These are phyloP conservation scores for Trypanosomatidae sp. DNA, from an alignment of 208 protist genomes.

Conservation along the genomic window DNA sequence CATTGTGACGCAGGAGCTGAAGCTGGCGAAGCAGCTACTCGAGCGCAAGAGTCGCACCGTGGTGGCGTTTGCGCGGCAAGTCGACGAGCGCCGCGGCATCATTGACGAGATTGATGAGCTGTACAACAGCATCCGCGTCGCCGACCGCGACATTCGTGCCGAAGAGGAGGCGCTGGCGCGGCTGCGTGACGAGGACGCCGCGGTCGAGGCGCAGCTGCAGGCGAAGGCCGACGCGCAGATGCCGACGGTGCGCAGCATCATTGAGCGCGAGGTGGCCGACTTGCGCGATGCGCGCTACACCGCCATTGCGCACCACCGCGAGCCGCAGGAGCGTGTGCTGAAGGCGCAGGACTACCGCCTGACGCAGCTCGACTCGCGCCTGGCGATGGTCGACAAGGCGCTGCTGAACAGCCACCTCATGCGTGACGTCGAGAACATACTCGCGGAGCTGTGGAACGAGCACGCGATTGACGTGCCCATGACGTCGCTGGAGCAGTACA, in stretches of 20 bases:
- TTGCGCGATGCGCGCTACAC: conserved; percentile 39
- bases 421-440: conserved; percentile 34
- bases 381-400: conserved; percentile 40
- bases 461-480: conserved; percentile 21
- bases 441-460: conserved; percentile 36
- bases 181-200: conserved; percentile 24
- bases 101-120: conserved; percentile 55
- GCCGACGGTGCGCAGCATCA: conserved; percentile 22
- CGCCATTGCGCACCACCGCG: conserved; percentile 34
- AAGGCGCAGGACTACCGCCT: conserved; percentile 82
- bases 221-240: conserved; percentile 14
- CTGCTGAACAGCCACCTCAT: conserved; percentile 47
- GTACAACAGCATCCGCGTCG: conserved; percentile 72
- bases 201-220: conserved; percentile 31
- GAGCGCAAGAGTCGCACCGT: conserved; percentile 61
- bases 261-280: conserved; percentile 37
- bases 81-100: conserved; percentile 27
- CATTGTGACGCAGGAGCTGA: conserved; percentile 46
- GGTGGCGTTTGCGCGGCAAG: conserved; percentile 12
- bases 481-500: conserved; percentile 16
- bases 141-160: conserved; percentile 40
- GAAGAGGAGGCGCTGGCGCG: conserved; percentile 35
- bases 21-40: conserved; percentile 23
- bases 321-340: conserved; percentile 68
- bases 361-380: conserved; percentile 51